Percentiles rank a stretch among this genome's conserved stretches.
These are phyloP conservation scores for Claviceps spartinae DNA, from an alignment of 2,329 filamentous ascomycete species.

Conservation along the genomic window DNA sequence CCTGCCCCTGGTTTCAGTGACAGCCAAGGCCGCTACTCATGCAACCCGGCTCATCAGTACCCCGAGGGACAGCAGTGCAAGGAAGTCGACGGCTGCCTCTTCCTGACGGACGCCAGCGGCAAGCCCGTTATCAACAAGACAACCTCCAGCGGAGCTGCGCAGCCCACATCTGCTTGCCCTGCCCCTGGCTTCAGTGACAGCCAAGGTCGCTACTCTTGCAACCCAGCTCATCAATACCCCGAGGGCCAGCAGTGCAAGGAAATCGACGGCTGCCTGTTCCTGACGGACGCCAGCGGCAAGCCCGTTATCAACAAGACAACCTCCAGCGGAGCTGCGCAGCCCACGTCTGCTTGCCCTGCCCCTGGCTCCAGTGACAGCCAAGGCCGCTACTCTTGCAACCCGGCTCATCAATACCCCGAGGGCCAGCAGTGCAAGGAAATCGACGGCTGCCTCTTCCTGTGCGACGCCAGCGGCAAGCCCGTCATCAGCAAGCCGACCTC, in stretches of 20 bases:
- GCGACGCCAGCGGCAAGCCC: slow-evolving; percentile 2
- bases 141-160: no score
- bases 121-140: not conserved
- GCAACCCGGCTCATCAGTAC: slow-evolving; percentile 9
- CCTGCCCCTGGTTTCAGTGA: slow-evolving; percentile 5
- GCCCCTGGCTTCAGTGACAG: slow-evolving; percentile 3
- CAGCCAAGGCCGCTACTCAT: slow-evolving; percentile 3
- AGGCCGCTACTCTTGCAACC: slow-evolving; percentile 12
- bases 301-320: not conserved
- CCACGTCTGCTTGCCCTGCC: not conserved
- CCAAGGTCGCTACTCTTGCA: slow-evolving; percentile 6
- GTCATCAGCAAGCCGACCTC: not conserved
- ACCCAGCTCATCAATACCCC: slow-evolving; percentile 8
- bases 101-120: not conserved
- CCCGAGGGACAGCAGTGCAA: slow-evolving; percentile 5
- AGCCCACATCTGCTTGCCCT: no score
- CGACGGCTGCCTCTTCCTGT: slow-evolving; percentile 8
- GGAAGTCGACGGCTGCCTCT: not conserved
- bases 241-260: slow-evolving; percentile 3
- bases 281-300: not conserved
- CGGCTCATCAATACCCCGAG: slow-evolving; percentile 10
- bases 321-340: no score
- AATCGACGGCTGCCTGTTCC: not conserved
- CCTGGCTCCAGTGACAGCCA: slow-evolving; percentile 5
- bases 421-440: slow-evolving; percentile 8